phyloP scores from a whole-genome alignment of 495 filamentous ascomycete species.

The Lasiosphaeria hispida region DNA sequence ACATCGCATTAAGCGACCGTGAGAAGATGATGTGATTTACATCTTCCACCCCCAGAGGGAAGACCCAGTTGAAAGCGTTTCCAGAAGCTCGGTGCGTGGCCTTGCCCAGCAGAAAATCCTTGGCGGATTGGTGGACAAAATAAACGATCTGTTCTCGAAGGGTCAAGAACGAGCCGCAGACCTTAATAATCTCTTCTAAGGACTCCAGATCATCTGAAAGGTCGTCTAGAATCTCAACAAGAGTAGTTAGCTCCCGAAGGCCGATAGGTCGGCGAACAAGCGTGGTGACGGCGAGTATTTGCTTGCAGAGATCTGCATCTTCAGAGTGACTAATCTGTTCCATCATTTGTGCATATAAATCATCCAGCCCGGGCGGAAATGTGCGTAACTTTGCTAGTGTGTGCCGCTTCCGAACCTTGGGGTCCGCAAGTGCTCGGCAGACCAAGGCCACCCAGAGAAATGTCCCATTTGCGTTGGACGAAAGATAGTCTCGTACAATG shows the following conservation, averaged over 20 bases:
- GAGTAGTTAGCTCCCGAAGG: conserved; percentile 20
- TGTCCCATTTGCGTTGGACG: conserved; percentile 26
- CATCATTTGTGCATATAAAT: conserved; percentile 27
- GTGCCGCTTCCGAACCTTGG: background rate
- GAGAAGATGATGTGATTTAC: conserved; percentile 24
- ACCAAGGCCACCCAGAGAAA: conserved; percentile 38
- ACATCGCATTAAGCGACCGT: conserved; percentile 26
- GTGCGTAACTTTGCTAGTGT: conserved; percentile 8
- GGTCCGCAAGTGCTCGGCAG: conserved; percentile 22
- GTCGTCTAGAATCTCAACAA: conserved; percentile 11
- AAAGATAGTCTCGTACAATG: conserved; percentile 18
- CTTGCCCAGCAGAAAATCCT: conserved; percentile 32
- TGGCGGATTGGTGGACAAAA: conserved; percentile 41
- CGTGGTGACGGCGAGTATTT: conserved; percentile 14
- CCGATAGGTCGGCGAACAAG: conserved; percentile 24
- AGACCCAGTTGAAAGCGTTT: conserved; percentile 8
- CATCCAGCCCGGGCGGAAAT: conserved; percentile 17
- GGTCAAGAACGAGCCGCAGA: conserved; percentile 30
- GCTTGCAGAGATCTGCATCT: conserved; percentile 14
- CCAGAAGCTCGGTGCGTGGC: background rate
- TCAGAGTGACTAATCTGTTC: conserved; percentile 3
- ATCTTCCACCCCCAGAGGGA: conserved; percentile 2
- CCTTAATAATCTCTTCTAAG: conserved; percentile 14
- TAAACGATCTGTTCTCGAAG: conserved; percentile 27
- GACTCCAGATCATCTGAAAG: background rate